Evolutionary conservation across 1,284 basidiomycete species (phyloP).

Genomic region (Tilletia indica): DNA sequence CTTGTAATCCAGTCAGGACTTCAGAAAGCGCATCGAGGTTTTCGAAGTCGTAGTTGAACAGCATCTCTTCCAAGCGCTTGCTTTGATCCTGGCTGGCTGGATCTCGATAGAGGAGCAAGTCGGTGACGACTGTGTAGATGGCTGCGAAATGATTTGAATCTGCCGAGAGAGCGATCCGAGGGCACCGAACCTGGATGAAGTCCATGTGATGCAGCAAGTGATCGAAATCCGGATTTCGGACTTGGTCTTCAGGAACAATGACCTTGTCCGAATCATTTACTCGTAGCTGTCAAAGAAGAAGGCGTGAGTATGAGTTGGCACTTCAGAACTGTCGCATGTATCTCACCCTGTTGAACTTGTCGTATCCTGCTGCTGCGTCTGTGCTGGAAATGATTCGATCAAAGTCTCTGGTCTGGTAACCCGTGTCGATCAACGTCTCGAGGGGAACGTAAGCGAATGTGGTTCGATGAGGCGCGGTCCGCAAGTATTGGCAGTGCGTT

Average conservation of each 20-base stretch:
- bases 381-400: slow-evolving; percentile 88
- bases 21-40: slow-evolving; percentile 70
- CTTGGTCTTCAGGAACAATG: slow-evolving; percentile 43
- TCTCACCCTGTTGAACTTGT: slow-evolving; percentile 75
- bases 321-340: no score
- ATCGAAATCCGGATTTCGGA: slow-evolving; percentile 58
- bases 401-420: slow-evolving; percentile 36
- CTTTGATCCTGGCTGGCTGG: slow-evolving; percentile 61
- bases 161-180: slow-evolving; percentile 75
- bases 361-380: slow-evolving; percentile 68
- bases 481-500: slow-evolving; percentile 55
- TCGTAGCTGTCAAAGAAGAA: slow-evolving; percentile 26
- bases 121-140: slow-evolving; percentile 83
- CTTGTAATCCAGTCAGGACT: slow-evolving; percentile 74
- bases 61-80: slow-evolving; percentile 66
- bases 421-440: slow-evolving; percentile 64
- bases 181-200: slow-evolving; percentile 74
- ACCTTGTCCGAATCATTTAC: slow-evolving; percentile 71
- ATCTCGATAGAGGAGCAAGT: slow-evolving; percentile 83
- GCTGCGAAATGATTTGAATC: slow-evolving; percentile 80
- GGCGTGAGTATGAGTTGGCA: background rate
- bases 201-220: slow-evolving; percentile 83
- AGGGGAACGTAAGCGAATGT: slow-evolving; percentile 68
- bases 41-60: slow-evolving; percentile 87
- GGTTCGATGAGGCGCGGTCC: slow-evolving; percentile 47